Evolutionary conservation across 306 rosid species (phyloP).

Genomic region (Calophaca sinica): DNA sequence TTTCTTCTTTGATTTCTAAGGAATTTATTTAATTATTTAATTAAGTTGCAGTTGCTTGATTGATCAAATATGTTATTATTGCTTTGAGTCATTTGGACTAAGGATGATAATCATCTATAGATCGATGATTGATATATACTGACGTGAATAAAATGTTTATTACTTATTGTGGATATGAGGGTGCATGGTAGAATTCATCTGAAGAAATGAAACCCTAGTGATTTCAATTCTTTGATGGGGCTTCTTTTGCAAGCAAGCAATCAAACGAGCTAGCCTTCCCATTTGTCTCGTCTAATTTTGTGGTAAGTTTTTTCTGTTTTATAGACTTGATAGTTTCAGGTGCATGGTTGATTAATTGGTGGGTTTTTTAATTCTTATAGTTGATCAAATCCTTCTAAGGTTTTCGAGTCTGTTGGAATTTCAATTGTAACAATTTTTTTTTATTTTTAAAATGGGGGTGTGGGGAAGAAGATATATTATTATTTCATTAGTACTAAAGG

Average conservation of each 20-base stretch:
- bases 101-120: neutral
- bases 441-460: no score
- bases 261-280: no score
- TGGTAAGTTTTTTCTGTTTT: no score
- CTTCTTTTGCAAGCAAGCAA: constrained; percentile 10
- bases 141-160: neutral
- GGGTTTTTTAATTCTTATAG: no score
- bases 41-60: neutral
- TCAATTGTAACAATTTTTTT: no score
- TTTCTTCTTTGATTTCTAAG: constrained; percentile 66
- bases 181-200: neutral
- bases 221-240: neutral
- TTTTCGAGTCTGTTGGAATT: no score
- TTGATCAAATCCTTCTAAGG: no score
- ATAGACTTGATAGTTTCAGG: no score
- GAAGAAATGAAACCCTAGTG: constrained; percentile 27
- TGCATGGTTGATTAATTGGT: no score
- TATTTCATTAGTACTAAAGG: no score
- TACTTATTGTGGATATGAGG: neutral
- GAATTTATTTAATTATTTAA: neutral
- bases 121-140: neutral
- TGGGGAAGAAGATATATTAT: no score
- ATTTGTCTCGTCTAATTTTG: no score
- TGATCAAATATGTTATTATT: neutral
- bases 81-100: constrained; percentile 4